A percentile compares a stretch with the other conserved stretches of the same genome.
Conservation (phyloP, 2,329 filamentous ascomycete genomes). For the Atkinsonella texensis region DNA sequence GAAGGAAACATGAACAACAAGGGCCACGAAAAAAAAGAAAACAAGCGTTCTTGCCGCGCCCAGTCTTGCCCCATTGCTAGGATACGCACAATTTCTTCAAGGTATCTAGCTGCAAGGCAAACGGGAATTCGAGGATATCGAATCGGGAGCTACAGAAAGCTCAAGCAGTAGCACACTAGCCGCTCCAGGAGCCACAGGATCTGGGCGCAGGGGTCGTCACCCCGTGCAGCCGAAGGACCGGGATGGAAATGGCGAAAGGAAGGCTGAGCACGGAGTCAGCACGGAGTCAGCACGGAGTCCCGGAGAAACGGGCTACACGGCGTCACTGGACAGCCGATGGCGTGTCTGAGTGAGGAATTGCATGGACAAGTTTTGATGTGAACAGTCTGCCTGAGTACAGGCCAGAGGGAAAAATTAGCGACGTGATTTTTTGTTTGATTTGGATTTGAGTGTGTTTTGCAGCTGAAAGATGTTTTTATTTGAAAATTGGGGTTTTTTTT, state of each 20-base stretch:
- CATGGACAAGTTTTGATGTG: neutral
- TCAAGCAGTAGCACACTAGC: neutral
- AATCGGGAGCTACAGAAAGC: neutral
- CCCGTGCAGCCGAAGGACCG: conserved; percentile 1
- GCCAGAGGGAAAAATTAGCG: neutral
- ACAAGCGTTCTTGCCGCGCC: neutral
- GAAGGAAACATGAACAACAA: neutral
- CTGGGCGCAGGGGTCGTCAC: neutral
- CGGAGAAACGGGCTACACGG: neutral
- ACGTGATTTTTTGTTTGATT: neutral
- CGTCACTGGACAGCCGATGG: neutral
- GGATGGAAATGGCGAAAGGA: neutral
- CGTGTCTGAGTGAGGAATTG: neutral
- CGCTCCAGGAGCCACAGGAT: neutral
- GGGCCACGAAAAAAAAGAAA: neutral
- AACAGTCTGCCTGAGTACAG: neutral
- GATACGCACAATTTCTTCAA: neutral
- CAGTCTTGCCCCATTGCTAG: neutral
- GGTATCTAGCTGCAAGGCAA: neutral
- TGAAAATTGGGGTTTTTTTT: neutral
- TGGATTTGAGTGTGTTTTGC: neutral
- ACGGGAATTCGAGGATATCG: neutral
- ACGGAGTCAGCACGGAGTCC: too few relatives aligned
- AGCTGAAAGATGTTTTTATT: neutral
- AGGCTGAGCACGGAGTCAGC: neutral